Percentiles rank a stretch among this genome's conserved stretches.
These are phyloP conservation scores for Pinus taeda DNA, from an alignment of 75 land plant species.

Conservation along the genomic window DNA sequence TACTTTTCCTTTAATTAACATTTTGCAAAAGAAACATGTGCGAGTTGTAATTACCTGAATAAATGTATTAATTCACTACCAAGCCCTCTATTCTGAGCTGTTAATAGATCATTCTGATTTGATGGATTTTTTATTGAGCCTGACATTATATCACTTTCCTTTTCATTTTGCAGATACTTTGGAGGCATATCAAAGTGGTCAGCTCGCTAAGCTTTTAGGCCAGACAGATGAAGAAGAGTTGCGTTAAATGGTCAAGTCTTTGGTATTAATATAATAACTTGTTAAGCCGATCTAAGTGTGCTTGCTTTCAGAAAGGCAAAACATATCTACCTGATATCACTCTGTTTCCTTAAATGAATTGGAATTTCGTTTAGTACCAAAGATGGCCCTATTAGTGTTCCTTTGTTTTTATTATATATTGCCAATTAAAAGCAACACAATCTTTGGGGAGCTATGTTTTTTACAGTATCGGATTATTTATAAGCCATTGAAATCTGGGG, in stretches of 20 bases:
- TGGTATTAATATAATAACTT: background rate
- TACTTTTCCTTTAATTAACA: background rate
- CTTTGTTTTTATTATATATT: no score
- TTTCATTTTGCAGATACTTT: slow-evolving; percentile 57
- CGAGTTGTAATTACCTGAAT: background rate
- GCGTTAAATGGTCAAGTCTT: background rate
- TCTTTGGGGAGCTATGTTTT: no score
- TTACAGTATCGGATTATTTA: no score
- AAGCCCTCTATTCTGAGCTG: background rate
- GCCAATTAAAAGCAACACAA: no score
- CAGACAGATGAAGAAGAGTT: slow-evolving; percentile 11
- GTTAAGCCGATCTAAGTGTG: no score
- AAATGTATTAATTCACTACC: background rate
- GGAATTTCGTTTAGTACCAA: no score
- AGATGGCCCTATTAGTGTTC: no score
- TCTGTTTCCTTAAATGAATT: no score
- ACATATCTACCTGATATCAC: no score
- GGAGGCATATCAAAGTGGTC: slow-evolving; percentile 75
- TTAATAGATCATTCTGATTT: background rate
- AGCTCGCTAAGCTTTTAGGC: slow-evolving; percentile 61
- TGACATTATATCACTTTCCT: background rate
- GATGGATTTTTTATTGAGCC: background rate
- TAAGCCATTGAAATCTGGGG: no score
- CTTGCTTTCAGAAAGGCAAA: no score
- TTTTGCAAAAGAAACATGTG: background rate